Evolutionary conservation across 140 eudicot species (phyloP), one percentile per base, ranked within the genome.

Genomic region (Senecio squalidus): DNA sequence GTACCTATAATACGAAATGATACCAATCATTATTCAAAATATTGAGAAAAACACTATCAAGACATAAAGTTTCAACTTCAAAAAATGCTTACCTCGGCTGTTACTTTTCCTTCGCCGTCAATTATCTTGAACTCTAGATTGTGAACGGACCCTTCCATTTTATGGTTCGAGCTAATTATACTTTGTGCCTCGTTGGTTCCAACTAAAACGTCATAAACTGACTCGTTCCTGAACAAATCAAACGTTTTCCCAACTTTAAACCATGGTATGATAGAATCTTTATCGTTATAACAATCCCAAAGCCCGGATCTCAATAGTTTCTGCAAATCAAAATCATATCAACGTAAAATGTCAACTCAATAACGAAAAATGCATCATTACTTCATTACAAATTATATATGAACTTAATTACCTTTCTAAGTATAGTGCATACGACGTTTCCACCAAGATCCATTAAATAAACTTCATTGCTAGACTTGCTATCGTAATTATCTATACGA

Each of bases 381-480:
- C 5, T 6, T 2, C 8, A 31, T 4, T 0, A 31, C 9, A 0
- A 31, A 31, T 31, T 13, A 5, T 34, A 28, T 9, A 31, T 10
- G 9, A 1, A 31, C 9, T 31, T 3, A 30, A 30, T 30, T 84
- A 81, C 89, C 85, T 75, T 85, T 57, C 71, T 60, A 58, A 58
- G 69, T 6, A 82, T 74, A 25, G 88, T 76, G 73, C 72, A 82
- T 9, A 86, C 74, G 18, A 80, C 76, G 2, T 72, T 70, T 23
- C 95, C 91, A 17, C 62, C 34, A 55, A 74, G 72, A 75, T 80
- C 84, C 95, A 86, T 86, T 67, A 82, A 85, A 30, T 73, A 74
- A 55, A 82, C 83, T n/a, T n/a, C n/a, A n/a, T n/a, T n/a, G n/a
- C n/a, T n/a, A n/a, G n/a, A n/a, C n/a, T n/a, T n/a, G n/a, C n/a